These are phyloP conservation scores for Sonneratia alba DNA, from an alignment of 345 rosid genomes.

Conservation along the genomic window DNA sequence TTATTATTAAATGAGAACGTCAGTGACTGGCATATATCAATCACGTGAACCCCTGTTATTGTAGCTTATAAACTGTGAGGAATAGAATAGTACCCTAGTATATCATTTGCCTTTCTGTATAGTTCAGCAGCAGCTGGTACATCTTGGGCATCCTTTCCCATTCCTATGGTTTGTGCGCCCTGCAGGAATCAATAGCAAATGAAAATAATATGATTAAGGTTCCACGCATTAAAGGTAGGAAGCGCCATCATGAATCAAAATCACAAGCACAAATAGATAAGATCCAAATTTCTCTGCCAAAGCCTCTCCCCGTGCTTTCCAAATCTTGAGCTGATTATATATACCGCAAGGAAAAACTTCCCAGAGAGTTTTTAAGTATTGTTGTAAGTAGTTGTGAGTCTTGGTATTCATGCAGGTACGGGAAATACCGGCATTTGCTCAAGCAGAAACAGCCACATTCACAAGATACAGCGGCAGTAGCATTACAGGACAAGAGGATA, in stretches of 20 bases:
- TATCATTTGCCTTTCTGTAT: constrained; percentile 72
- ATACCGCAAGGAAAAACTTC: too few species aligned
- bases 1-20: too few species aligned
- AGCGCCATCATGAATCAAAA: background rate
- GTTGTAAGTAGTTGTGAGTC: background rate
- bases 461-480: background rate
- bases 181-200: constrained; percentile 14
- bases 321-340: background rate
- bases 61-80: background rate
- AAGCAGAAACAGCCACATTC: background rate
- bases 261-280: background rate
- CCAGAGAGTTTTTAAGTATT: too few species aligned
- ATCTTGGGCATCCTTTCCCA: constrained; percentile 88
- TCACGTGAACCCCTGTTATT: background rate
- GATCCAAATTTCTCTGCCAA: background rate
- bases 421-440: background rate
- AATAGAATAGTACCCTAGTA: constrained; percentile 40
- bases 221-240: background rate
- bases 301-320: background rate
- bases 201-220: background rate
- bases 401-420: background rate
- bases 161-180: constrained; percentile 98
- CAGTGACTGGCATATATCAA: too few species aligned
- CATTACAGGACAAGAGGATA: background rate
- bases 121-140: constrained; percentile 68